Evolutionary conservation across 2,329 filamentous ascomycete species (phyloP), one percentile per base, ranked within the genome.

Genomic region (Penicillium sp.): DNA sequence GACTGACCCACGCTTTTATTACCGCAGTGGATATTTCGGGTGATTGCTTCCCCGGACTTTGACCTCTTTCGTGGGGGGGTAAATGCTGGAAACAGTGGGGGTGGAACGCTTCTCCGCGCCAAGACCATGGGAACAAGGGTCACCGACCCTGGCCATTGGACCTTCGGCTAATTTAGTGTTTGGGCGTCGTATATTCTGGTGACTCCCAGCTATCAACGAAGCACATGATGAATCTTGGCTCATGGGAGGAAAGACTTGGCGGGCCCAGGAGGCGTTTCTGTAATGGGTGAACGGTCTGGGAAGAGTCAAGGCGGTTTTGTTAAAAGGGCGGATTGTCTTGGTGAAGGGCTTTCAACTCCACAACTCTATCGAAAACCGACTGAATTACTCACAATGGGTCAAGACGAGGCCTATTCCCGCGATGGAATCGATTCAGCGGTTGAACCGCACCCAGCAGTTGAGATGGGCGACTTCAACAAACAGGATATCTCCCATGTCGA

Each of bases 401-500:
- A 59, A 16, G 43, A 52, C 45, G 47, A 54, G 22, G 19, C 49
- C 10, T 24, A 58, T 3, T 52, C 58, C 22, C 46, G 57, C 16
- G 37, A 56, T 57, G 63, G 60, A 2, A 57, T 61, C 22, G 56
- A 62, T 49, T n/a, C 37, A 11, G 52, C 47, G 21, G 35, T 48
- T 14, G 48, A 29, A 21, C 29, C 55, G 13, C 39, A 60, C 3
- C n/a, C 39, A 0, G 33, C 52, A 9, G 14, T 59, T n/a, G 59
- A 63, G 3, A 59, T 64, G 60, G 49, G 43, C 4, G 52, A 63
- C 5, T 52, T 51, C 9, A 60, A 65, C 47, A 69, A 65, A n/a
- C 55, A 66, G 44, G 73, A 75, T 39, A 69, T 77, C 56, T 69
- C 72, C 7, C 75, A 82, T 54, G 75, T 85, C 55, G 82, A 84